These are phyloP conservation scores for Hypoxylon rubiginosum DNA, from an alignment of 2,329 filamentous ascomycete species.

Conservation along the genomic window DNA sequence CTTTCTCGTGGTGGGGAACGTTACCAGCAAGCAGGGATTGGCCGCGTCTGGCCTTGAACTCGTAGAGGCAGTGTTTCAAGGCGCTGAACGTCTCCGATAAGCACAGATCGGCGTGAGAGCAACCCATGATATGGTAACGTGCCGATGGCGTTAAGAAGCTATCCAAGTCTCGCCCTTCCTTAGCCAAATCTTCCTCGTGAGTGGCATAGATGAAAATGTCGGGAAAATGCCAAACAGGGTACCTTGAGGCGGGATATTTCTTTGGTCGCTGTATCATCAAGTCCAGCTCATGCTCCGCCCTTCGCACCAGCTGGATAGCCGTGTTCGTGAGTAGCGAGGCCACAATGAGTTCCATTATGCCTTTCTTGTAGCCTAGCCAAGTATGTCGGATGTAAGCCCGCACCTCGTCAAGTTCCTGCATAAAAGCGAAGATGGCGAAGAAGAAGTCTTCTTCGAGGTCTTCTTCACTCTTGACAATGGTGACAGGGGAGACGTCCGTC, in stretches of 20 bases:
- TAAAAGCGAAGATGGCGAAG: conserved; percentile 9
- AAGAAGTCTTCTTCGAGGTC: conserved; percentile 22
- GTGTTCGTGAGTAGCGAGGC: conserved; percentile 16
- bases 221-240: conserved; percentile 11
- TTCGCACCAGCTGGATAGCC: conserved; percentile 14
- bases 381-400: neutral
- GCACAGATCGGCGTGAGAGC: neutral
- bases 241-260: conserved; percentile 10
- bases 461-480: conserved; percentile 13
- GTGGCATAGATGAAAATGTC: conserved; percentile 13
- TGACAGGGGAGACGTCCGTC: conserved; percentile 1
- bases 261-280: conserved; percentile 6
- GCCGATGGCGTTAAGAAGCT: neutral
- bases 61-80: conserved; percentile 3
- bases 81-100: conserved; percentile 1
- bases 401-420: conserved; percentile 10
- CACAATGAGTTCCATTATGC: conserved; percentile 2
- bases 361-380: conserved; percentile 6
- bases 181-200: neutral
- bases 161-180: neutral
- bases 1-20: neutral
- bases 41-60: neutral
- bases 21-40: neutral
- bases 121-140: neutral
- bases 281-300: conserved; percentile 14